phyloP scores from a whole-genome alignment of 164 flowering plant species.

The Brasenia schreberi region DNA sequence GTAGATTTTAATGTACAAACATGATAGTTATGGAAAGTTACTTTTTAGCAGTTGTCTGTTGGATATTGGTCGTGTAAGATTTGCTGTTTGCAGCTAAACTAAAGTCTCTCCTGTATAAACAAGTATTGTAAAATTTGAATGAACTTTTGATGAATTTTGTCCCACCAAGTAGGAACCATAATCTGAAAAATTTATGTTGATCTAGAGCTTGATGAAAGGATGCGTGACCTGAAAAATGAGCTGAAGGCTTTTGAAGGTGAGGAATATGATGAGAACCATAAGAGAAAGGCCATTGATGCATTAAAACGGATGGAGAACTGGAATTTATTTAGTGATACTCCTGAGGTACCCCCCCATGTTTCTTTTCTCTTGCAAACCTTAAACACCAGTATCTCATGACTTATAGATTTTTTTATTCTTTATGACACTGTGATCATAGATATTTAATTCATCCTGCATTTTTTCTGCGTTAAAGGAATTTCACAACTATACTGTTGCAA shows the following conservation, averaged over 20 bases:
- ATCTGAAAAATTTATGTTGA: slow-evolving; percentile 2
- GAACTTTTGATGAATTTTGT: background rate
- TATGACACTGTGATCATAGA: background rate
- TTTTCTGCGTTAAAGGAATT: slow-evolving; percentile 36
- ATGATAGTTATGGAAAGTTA: too few species aligned
- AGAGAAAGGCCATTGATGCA: slow-evolving; percentile 69
- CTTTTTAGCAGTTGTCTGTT: too few species aligned
- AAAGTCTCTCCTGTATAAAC: too few species aligned
- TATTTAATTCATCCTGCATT: background rate
- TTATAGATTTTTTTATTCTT: too few species aligned
- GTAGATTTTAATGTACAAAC: too few species aligned
- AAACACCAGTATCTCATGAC: background rate
- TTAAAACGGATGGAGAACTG: slow-evolving; percentile 84
- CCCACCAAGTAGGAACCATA: background rate
- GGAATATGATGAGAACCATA: slow-evolving; percentile 74
- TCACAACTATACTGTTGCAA: slow-evolving; percentile 90
- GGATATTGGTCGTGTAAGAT: too few species aligned
- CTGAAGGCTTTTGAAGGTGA: slow-evolving; percentile 75
- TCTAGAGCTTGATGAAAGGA: slow-evolving; percentile 93
- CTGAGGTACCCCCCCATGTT: slow-evolving; percentile 32
- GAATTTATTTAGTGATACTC: slow-evolving; percentile 71
- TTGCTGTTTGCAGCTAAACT: too few species aligned
- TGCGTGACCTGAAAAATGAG: slow-evolving; percentile 80
- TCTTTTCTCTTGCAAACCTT: too few species aligned
- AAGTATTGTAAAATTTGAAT: too few species aligned